Base-by-base conservation (phyloP, 257 asterid species). In the Voacanga thouarsii region DNA sequence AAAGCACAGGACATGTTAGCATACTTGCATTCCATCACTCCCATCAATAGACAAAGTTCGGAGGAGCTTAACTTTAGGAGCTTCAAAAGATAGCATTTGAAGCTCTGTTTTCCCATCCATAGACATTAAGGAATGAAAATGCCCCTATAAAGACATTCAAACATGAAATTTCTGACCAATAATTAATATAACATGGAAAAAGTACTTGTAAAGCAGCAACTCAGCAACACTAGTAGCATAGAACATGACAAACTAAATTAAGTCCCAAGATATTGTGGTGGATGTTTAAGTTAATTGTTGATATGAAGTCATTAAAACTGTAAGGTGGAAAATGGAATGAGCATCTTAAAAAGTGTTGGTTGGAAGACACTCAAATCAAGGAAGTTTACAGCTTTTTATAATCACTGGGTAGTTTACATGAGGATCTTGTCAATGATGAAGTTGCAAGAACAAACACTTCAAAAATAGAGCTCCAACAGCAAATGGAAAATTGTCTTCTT, bases 11-110 rank as follows among this genome's bases (percentile, higher is more conserved):
- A 59, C 5, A 14, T 33, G 61, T 15, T 28, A 68, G 30, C 50
- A 12, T 73, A 93, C 98, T 96, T 94, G 94, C 91, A 87, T 85
- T 43, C 92, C 94, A 15, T 94, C 94, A 41, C 85, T 84, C 84
- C 95, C 92, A 76, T 90, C 95, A 44, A 94, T 63, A 43, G 72
- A 88, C 88, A 94, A 84, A 88, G 94, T 87, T 43, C 99, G 93
- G 39, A 94, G 80, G 9, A 90, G 89, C 71, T 97, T 85, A 70
- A 91, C 84, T 82, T 94, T 92, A 11, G 96, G 86, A 59, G 97
- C 88, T 74, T 91, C 90, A 65, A 82, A 92, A 18, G 97, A 89
- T 26, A 79, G 87, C 97, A 90, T 89, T 55, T 86, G 80, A 77
- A 94, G 89, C 82, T 91, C 86, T 51, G 92, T 61, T 81, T 83